Percentiles rank a stretch among this genome's conserved stretches.
phyloP scores from a whole-genome alignment of 2,329 filamentous ascomycete species.

The Ramularia endophylla region DNA sequence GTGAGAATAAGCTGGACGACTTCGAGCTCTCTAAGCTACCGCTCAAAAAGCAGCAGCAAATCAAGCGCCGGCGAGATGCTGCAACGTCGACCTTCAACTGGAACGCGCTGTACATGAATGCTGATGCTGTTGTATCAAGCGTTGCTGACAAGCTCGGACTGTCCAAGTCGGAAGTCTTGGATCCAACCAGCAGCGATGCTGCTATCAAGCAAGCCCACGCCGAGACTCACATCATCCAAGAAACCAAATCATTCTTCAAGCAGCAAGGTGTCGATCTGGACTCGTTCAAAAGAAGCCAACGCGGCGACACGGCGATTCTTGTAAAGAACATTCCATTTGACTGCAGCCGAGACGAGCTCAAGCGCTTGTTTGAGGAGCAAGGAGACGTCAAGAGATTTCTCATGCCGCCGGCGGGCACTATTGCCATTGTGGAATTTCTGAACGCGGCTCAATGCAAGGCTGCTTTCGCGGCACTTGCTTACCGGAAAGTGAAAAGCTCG shows the following conservation, averaged over 20 bases:
- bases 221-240: conserved; percentile 92
- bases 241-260: conserved; percentile 87
- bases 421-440: conserved; percentile 85
- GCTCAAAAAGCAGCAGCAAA: conserved; percentile 87
- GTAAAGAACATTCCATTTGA: conserved; percentile 94
- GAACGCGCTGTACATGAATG: conserved; percentile 99
- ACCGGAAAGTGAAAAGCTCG: conserved; percentile 84
- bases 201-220: conserved; percentile 95
- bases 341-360: conserved; percentile 71
- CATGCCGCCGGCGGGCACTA: conserved; percentile 88
- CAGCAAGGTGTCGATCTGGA: conserved; percentile 86
- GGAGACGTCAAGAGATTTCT: conserved; percentile 75
- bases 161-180: conserved; percentile 83
- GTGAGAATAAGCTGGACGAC: conserved; percentile 76
- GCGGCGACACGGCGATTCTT: conserved; percentile 80
- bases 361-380: conserved; percentile 76
- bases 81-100: conserved; percentile 80
- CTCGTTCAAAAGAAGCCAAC: conserved; percentile 77
- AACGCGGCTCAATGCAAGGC: conserved; percentile 72
- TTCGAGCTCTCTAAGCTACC: conserved; percentile 86
- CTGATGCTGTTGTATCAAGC: conserved; percentile 84
- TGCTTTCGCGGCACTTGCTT: conserved; percentile 79
- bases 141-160: conserved; percentile 81
- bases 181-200: conserved; percentile 92
- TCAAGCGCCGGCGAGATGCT: conserved; percentile 77